Conservation (phyloP, 2,329 filamentous ascomycete species). For the Fusarium duplospermum region DNA sequence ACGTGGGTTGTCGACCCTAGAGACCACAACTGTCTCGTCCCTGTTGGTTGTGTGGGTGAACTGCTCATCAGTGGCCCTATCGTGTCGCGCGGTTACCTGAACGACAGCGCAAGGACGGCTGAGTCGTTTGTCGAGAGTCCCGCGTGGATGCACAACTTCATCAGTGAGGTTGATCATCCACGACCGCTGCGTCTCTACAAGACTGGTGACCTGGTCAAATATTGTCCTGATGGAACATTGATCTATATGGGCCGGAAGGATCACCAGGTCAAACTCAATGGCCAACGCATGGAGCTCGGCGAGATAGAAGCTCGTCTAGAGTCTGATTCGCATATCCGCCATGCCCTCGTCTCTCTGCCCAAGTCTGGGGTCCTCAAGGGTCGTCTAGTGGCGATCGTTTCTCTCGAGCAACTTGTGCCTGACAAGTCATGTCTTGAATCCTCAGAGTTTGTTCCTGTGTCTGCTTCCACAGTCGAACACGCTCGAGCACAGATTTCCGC, state of each 20-base stretch:
- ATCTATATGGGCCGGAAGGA: constrained; percentile 64
- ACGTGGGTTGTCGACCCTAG: constrained; percentile 35
- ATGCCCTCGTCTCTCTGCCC: constrained; percentile 50
- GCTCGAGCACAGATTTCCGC: background rate
- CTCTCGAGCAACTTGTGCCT: background rate
- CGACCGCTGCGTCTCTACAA: constrained; percentile 48
- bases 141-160: constrained; percentile 4
- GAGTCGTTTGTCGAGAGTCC: constrained; percentile 9
- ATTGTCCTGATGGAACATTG: constrained; percentile 53
- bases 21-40: constrained; percentile 30
- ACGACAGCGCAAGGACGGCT: background rate
- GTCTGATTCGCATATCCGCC: constrained; percentile 68
- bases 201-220: constrained; percentile 60
- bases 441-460: background rate
- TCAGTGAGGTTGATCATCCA: accelerated
- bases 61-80: constrained; percentile 36
- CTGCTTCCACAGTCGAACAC: background rate
- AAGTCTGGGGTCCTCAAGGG: constrained; percentile 43
- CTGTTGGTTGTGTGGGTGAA: constrained; percentile 33
- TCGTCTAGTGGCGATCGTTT: constrained; percentile 22
- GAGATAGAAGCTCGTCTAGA: constrained; percentile 54
- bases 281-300: constrained; percentile 64
- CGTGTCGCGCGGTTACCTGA: constrained; percentile 13
- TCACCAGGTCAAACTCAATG: constrained; percentile 46
- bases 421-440: background rate